These are phyloP conservation scores for Microcyclospora tardicrescens DNA, from an alignment of 2,329 filamentous ascomycete genomes.

Conservation along the genomic window DNA sequence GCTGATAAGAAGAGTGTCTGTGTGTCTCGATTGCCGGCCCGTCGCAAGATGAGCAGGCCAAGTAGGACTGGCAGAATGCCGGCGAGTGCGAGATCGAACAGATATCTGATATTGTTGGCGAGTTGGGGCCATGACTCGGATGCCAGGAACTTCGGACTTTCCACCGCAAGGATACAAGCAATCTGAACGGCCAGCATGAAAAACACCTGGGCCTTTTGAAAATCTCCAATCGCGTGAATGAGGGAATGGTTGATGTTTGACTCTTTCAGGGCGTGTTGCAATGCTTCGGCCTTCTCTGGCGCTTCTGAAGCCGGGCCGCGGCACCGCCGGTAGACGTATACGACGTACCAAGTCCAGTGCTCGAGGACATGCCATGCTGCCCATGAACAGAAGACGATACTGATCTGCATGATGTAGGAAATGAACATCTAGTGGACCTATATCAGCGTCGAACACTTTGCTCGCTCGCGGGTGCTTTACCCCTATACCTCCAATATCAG, in stretches of 20 bases:
- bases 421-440: slow-evolving; percentile 6
- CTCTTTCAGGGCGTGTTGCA: slow-evolving; percentile 1
- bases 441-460: not conserved
- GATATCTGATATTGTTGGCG: slow-evolving; percentile 8
- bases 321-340: not conserved
- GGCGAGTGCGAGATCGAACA: slow-evolving; percentile 7
- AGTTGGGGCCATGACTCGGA: slow-evolving; percentile 3
- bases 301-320: not conserved
- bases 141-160: slow-evolving; percentile 5
- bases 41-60: slow-evolving; percentile 4
- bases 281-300: not conserved
- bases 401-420: slow-evolving; percentile 8
- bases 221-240: slow-evolving; percentile 6
- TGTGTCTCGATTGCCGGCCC: slow-evolving; percentile 3
- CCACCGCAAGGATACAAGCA: slow-evolving; percentile 6
- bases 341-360: slow-evolving; percentile 3
- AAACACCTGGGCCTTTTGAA: slow-evolving; percentile 10
- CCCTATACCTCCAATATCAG: slow-evolving; percentile 8
- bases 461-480: not conserved
- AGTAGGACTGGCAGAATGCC: slow-evolving; percentile 8
- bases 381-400: slow-evolving; percentile 6
- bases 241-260: slow-evolving; percentile 2
- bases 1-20: slow-evolving; percentile 4
- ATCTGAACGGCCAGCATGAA: slow-evolving; percentile 10
- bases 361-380: slow-evolving; percentile 5